A percentile compares a stretch with the other conserved stretches of the same genome.
Conservation (phyloP, 1,284 basidiomycete genomes). For the Sanghuangporus baumii region DNA sequence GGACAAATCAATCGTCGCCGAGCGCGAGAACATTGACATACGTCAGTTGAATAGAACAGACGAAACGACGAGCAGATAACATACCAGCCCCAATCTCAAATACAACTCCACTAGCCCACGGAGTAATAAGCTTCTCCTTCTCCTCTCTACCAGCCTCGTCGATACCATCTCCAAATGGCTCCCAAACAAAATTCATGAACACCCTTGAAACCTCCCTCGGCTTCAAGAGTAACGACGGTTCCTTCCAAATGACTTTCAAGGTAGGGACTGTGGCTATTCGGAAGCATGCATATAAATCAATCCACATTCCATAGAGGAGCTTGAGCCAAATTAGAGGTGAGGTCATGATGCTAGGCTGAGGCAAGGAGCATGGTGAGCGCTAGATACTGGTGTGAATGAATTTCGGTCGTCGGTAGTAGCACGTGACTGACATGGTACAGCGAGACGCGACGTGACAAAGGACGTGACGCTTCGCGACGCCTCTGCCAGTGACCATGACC, state of each 20-base stretch:
- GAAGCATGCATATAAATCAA: constrained; percentile 36
- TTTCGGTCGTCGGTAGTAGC: neutral
- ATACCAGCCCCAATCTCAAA: constrained; percentile 67
- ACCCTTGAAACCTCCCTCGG: constrained; percentile 43
- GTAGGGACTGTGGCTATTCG: constrained; percentile 43
- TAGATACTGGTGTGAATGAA: no score
- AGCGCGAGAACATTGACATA: neutral
- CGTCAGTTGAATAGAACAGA: neutral
- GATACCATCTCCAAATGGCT: constrained; percentile 39
- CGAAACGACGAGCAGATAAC: constrained; percentile 6
- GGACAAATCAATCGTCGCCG: neutral
- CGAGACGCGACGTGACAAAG: neutral
- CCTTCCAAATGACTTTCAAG: constrained; percentile 32
- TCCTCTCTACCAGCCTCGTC: constrained; percentile 38
- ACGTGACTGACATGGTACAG: neutral
- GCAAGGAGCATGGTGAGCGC: neutral
- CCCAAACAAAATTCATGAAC: constrained; percentile 61
- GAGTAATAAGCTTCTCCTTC: constrained; percentile 47
- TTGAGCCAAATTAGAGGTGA: neutral
- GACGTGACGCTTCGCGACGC: neutral
- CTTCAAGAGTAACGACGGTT: constrained; percentile 41
- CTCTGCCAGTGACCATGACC: neutral
- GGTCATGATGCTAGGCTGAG: neutral
- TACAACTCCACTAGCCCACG: constrained; percentile 53
- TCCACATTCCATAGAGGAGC: neutral